Percentiles rank a stretch among this genome's conserved stretches.
Conservation (phyloP, 2,329 filamentous ascomycete species). For the Ceratocystis eucalypticola region DNA sequence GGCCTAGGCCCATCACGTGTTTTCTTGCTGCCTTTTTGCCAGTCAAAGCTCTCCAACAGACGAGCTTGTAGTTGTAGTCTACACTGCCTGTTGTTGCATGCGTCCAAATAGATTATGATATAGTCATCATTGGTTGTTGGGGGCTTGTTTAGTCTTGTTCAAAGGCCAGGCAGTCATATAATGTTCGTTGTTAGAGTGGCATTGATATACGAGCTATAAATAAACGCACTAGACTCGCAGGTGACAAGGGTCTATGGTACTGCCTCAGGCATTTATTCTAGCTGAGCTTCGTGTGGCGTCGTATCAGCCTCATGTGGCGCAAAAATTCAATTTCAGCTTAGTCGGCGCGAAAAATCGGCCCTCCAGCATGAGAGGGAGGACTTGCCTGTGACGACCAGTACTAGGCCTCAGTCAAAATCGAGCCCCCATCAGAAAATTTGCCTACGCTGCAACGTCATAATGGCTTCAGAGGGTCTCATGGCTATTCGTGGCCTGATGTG, state of each 20-base stretch:
- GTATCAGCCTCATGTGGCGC: constrained; percentile 12
- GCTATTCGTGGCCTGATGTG: constrained; percentile 22
- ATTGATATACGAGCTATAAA: not conserved
- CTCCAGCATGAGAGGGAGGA: constrained; percentile 1
- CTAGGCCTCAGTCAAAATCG: not conserved
- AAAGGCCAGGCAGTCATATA: not conserved
- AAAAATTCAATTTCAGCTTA: constrained; percentile 2
- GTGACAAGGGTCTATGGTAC: not conserved
- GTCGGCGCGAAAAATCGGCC: constrained; percentile 13
- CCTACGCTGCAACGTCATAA: not conserved
- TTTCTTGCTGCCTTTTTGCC: not conserved
- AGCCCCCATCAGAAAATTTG: not conserved
- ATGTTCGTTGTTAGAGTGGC: not conserved
- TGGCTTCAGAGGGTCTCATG: constrained; percentile 22
- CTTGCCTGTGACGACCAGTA: not conserved
- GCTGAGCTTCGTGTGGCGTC: not conserved
- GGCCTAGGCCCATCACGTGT: not conserved
- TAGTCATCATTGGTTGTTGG: not conserved
- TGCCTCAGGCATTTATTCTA: not conserved
- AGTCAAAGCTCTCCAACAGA: too few species aligned
- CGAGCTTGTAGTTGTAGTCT: too few species aligned
- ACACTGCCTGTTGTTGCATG: too few species aligned
- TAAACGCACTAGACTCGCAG: not conserved
- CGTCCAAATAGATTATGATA: not conserved
- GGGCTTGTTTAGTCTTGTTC: too few species aligned